phyloP scores from a whole-genome alignment of 345 rosid genomes.

The Iberis pinnata region DNA sequence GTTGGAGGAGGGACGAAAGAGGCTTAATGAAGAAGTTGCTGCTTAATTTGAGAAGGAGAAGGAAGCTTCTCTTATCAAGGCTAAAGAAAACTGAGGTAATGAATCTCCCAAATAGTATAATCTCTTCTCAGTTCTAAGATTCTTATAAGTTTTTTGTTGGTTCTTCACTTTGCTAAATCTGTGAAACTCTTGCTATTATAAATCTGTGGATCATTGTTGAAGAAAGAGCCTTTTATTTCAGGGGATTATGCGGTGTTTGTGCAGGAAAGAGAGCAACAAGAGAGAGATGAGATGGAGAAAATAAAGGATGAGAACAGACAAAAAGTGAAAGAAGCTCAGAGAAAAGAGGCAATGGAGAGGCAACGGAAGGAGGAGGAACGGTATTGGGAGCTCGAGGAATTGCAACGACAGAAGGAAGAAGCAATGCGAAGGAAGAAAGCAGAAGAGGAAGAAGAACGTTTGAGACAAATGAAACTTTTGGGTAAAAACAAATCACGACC shows the following conservation, averaged over 20 bases:
- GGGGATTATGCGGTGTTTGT: constrained; percentile 30
- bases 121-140: neutral
- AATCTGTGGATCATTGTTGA: constrained; percentile 18
- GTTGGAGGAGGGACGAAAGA: constrained; percentile 73
- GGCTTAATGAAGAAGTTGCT: constrained; percentile 60
- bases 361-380: constrained; percentile 81
- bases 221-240: constrained; percentile 10
- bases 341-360: constrained; percentile 78
- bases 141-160: neutral
- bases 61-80: constrained; percentile 56
- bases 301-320: constrained; percentile 69
- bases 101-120: too few relatives aligned
- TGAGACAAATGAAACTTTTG: constrained; percentile 78
- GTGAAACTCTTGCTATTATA: neutral
- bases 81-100: constrained; percentile 75
- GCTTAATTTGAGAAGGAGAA: constrained; percentile 81
- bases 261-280: constrained; percentile 64
- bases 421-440: constrained; percentile 76
- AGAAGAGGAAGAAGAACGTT: constrained; percentile 87
- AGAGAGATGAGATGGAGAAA: constrained; percentile 69
- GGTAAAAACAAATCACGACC: constrained; percentile 97
- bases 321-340: constrained; percentile 75
- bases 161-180: neutral
- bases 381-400: constrained; percentile 68
- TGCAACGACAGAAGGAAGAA: constrained; percentile 79